Evolutionary conservation across 345 rosid genomes (phyloP).

Genomic region (Melaleuca alternifolia): DNA sequence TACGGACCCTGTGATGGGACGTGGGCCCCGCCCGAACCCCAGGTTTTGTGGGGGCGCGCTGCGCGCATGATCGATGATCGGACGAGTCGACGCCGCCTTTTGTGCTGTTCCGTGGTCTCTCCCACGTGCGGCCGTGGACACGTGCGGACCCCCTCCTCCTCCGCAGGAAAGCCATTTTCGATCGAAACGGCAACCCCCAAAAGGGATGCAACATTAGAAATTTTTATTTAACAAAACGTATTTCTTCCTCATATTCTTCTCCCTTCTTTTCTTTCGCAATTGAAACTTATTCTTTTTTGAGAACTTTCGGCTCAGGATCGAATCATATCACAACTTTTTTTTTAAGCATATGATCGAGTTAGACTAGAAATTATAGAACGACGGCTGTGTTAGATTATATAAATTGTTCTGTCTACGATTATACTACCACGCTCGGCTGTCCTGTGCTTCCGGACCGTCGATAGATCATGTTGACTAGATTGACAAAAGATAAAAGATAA

Average conservation of each 20-base stretch:
- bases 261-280: background rate
- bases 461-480: background rate
- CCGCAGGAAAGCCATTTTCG: no score
- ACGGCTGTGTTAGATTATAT: no score
- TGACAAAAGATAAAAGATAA: background rate
- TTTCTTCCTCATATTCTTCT: background rate
- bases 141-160: background rate
- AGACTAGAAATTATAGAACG: rapidly evolving
- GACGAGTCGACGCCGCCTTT: background rate
- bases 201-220: background rate
- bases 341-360: background rate
- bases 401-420: background rate
- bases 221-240: no score
- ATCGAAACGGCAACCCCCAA: background rate
- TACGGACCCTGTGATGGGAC: background rate
- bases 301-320: background rate
- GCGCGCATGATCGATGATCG: background rate
- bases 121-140: background rate
- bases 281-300: background rate
- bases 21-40: background rate
- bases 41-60: background rate
- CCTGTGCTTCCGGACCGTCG: background rate
- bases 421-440: background rate
- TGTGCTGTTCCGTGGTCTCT: background rate
- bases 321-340: background rate